Conservation (phyloP, 2,329 filamentous ascomycete species). For the Botryotinia calthae region DNA sequence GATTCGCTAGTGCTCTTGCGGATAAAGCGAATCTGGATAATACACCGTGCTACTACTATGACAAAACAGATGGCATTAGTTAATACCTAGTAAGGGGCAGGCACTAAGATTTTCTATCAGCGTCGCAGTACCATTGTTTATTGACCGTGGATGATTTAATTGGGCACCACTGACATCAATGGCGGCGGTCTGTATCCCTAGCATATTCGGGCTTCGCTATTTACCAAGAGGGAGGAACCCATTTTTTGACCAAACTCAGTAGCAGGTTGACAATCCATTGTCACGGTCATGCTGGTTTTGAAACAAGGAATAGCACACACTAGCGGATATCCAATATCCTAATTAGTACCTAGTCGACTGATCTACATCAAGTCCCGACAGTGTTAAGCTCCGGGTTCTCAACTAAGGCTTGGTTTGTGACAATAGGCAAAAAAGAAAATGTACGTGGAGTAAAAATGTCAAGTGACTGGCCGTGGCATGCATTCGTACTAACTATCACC, state of each 20-base stretch:
- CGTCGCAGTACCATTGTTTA: not conserved
- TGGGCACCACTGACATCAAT: not conserved
- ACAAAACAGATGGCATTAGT: not conserved
- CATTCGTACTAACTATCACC: not conserved
- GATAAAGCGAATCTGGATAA: not conserved
- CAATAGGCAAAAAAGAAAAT: not conserved
- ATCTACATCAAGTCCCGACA: constrained; percentile 1
- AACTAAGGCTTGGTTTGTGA: not conserved
- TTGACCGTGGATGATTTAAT: not conserved
- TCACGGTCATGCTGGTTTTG: not conserved
- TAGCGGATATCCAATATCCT: not conserved
- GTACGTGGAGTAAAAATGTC: not conserved
- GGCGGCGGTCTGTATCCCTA: not conserved
- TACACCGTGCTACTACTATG: not conserved
- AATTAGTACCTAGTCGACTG: not conserved
- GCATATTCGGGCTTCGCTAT: not conserved
- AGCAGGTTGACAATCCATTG: not conserved
- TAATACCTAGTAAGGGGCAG: not conserved
- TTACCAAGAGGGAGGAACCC: not conserved
- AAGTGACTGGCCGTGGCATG: constrained; percentile 5
- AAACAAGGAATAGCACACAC: not conserved
- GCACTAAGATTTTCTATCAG: not conserved
- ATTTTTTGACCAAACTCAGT: not conserved
- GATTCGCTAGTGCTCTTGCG: not conserved
- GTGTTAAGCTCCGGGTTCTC: not conserved